These are phyloP conservation scores for Piper longum DNA, from an alignment of 164 flowering plant genomes.

Conservation along the genomic window DNA sequence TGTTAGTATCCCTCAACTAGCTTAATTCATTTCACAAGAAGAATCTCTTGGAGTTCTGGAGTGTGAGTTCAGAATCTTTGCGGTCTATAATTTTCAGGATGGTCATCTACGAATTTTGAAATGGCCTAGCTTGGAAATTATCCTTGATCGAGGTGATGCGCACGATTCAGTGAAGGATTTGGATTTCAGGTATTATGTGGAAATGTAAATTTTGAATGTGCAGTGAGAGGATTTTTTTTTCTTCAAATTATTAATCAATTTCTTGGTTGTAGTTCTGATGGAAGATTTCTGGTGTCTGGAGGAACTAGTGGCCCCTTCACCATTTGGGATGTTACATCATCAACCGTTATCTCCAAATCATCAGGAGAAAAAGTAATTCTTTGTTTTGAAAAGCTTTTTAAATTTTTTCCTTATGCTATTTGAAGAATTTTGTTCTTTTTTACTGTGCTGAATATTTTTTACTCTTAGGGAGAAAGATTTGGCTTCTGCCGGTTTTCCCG, in stretches of 20 bases:
- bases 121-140: slow-evolving; percentile 82
- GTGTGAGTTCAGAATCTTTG: slow-evolving; percentile 19
- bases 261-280: slow-evolving; percentile 54
- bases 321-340: slow-evolving; percentile 69
- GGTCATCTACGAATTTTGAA: slow-evolving; percentile 80
- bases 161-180: slow-evolving; percentile 69
- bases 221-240: neutral
- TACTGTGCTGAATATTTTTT: neutral
- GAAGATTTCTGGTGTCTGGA: slow-evolving; percentile 63
- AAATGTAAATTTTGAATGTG: neutral
- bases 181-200: slow-evolving; percentile 56
- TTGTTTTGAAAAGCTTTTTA: neutral
- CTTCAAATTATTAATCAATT: neutral
- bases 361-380: slow-evolving; percentile 47
- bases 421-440: neutral
- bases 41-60: slow-evolving; percentile 77
- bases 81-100: slow-evolving; percentile 66
- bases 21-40: slow-evolving; percentile 42
- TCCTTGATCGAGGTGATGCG: slow-evolving; percentile 46
- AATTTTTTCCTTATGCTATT: neutral
- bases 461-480: slow-evolving; percentile 62
- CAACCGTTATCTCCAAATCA: slow-evolving; percentile 41
- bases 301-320: slow-evolving; percentile 66
- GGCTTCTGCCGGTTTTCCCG: slow-evolving; percentile 69
- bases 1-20: neutral